phyloP scores from a whole-genome alignment of 352 stramenopile species.

The Globisporangium barbulae region DNA sequence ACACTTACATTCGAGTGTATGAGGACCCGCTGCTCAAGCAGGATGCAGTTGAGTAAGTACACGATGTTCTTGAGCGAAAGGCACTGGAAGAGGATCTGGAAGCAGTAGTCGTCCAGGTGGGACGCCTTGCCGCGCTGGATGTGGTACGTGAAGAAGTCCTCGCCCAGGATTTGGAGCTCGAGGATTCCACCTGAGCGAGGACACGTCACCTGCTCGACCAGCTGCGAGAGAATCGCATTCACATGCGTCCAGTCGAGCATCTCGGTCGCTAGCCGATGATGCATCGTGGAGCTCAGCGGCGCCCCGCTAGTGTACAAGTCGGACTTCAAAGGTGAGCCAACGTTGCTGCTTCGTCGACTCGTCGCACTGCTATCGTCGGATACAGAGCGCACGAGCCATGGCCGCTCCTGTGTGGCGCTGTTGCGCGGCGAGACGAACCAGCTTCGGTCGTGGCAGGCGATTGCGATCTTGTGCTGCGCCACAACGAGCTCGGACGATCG shows the following conservation, averaged over 20 bases:
- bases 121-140: constrained; percentile 53
- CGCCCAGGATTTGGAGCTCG: constrained; percentile 32
- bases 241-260: constrained; percentile 2
- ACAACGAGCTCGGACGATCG: constrained; percentile 29
- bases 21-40: constrained; percentile 81
- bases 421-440: constrained; percentile 62
- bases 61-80: constrained; percentile 79
- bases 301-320: not conserved
- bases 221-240: constrained; percentile 25
- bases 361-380: not conserved
- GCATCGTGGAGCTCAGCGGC: not conserved
- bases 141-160: constrained; percentile 56
- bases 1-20: constrained; percentile 71
- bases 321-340: not conserved
- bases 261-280: not conserved
- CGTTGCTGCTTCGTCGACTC: not conserved
- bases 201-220: constrained; percentile 27
- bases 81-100: constrained; percentile 78
- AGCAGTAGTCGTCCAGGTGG: constrained; percentile 76
- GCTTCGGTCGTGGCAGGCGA: constrained; percentile 38
- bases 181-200: constrained; percentile 33
- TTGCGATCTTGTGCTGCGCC: constrained; percentile 39
- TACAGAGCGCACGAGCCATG: not conserved
- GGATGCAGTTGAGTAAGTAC: constrained; percentile 76
- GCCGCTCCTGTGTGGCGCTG: not conserved